A percentile compares a stretch with the other conserved stretches of the same genome.
Evolutionary conservation across 495 filamentous ascomycete genomes (phyloP).

Genomic region (Lindgomyces ingoldianus): DNA sequence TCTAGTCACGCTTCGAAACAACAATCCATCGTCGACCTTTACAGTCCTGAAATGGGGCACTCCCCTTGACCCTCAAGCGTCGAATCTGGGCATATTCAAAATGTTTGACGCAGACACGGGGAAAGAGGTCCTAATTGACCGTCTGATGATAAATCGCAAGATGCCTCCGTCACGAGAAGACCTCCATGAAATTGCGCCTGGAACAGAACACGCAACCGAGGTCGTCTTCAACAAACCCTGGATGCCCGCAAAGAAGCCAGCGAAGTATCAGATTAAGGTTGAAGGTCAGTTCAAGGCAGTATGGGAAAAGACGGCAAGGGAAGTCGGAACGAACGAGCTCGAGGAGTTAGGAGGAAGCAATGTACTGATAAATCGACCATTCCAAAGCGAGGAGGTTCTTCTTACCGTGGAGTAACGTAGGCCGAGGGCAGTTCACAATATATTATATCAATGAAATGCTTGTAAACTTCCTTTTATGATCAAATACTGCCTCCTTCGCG

Average conservation of each 20-base stretch:
- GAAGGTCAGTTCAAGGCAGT: slow-evolving; percentile 21
- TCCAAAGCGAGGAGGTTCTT: slow-evolving; percentile 16
- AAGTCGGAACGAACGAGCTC: slow-evolving; percentile 21
- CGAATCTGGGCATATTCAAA: slow-evolving; percentile 28
- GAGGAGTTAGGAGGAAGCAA: slow-evolving; percentile 4
- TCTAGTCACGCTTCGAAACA: slow-evolving; percentile 31
- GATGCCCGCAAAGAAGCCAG: slow-evolving; percentile 21
- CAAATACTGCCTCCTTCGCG: too few species aligned
- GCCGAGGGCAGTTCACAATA: too few species aligned
- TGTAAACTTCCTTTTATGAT: too few species aligned
- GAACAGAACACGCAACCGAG: slow-evolving; percentile 25
- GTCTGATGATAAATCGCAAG: slow-evolving; percentile 25
- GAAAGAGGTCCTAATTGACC: slow-evolving; percentile 14
- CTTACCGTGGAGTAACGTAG: slow-evolving; percentile 27
- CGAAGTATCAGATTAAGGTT: slow-evolving; percentile 24
- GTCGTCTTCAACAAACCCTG: slow-evolving; percentile 27
- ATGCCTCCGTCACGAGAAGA: slow-evolving; percentile 29
- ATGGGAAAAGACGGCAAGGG: slow-evolving; percentile 25
- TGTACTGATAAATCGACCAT: slow-evolving; percentile 2
- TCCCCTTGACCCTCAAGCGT: slow-evolving; percentile 28
- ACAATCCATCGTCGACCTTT: slow-evolving; percentile 15
- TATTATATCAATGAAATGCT: too few species aligned
- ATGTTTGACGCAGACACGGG: slow-evolving; percentile 16
- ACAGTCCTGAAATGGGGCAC: slow-evolving; percentile 36
- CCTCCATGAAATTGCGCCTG: slow-evolving; percentile 21